phyloP scores from a whole-genome alignment of 495 filamentous ascomycete species.

The Daldinia vernicosa region DNA sequence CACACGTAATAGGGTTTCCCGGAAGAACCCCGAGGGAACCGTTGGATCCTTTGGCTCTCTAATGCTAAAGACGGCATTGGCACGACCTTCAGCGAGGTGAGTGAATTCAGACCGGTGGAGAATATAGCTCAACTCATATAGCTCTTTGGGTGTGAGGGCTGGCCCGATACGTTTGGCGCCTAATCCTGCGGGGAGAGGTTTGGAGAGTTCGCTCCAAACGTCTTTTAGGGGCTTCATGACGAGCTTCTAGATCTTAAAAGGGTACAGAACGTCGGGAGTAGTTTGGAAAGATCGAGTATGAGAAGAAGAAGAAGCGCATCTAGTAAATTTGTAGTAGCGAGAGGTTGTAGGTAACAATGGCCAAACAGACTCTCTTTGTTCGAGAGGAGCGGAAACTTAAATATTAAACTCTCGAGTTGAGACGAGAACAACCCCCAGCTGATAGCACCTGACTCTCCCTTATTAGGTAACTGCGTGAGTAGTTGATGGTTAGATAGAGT shows the following conservation, averaged over 20 bases:
- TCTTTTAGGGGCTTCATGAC: conserved; percentile 36
- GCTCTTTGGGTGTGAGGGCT: conserved; percentile 25
- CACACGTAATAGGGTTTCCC: conserved; percentile 69
- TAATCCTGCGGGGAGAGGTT: conserved; percentile 36
- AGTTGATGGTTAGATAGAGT: conserved; percentile 2
- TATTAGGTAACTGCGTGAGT: background rate
- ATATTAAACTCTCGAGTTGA: conserved; percentile 31
- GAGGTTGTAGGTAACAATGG: background rate
- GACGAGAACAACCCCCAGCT: background rate
- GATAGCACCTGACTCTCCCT: background rate
- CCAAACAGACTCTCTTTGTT: conserved; percentile 22
- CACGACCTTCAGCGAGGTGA: conserved; percentile 69
- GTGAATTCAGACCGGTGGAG: conserved; percentile 41
- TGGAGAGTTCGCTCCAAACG: conserved; percentile 41
- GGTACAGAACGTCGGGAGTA: background rate
- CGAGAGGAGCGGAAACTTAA: conserved; percentile 31
- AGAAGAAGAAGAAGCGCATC: conserved; percentile 22
- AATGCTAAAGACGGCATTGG: conserved; percentile 75
- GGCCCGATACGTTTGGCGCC: conserved; percentile 17
- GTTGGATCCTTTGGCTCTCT: conserved; percentile 44
- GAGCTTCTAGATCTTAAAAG: conserved; percentile 7
- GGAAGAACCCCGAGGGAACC: conserved; percentile 41
- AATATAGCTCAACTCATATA: conserved; percentile 33
- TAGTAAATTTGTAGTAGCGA: conserved; percentile 4
- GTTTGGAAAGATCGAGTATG: background rate